Conservation (phyloP, 257 asterid genomes). For the Paulownia fortunei region DNA sequence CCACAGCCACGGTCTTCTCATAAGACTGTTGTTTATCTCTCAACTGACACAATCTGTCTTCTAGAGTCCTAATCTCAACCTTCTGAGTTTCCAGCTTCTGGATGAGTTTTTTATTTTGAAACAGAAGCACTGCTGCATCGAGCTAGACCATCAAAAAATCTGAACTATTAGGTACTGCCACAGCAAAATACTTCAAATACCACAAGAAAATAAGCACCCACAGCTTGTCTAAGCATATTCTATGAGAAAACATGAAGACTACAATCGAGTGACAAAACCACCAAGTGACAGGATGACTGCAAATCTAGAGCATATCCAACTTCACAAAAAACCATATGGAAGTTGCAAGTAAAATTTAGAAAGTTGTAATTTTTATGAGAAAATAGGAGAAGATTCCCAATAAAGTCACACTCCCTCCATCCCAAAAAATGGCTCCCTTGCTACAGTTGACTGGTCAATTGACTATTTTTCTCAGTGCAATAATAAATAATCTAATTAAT, state of each 20-base stretch:
- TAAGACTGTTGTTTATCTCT: slow-evolving; percentile 57
- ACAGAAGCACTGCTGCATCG: slow-evolving; percentile 70
- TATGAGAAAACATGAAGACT: neutral
- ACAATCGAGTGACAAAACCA: neutral
- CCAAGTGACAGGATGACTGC: neutral
- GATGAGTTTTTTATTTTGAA: slow-evolving; percentile 76
- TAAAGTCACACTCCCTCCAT: too few relatives aligned
- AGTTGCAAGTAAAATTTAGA: neutral
- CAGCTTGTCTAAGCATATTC: neutral
- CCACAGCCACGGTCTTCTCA: slow-evolving; percentile 44
- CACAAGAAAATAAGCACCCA: neutral
- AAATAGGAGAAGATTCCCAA: neutral
- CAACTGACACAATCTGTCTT: slow-evolving; percentile 47
- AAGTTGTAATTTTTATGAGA: neutral
- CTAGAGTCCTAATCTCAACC: slow-evolving; percentile 55
- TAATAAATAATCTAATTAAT: too few relatives aligned
- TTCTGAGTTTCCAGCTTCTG: slow-evolving; percentile 79
- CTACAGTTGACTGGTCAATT: too few relatives aligned
- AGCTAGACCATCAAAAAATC: slow-evolving; percentile 56
- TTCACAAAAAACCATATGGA: neutral
- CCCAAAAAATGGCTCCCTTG: too few relatives aligned
- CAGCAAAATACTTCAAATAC: neutral
- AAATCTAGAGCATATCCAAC: neutral
- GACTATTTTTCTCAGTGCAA: too few relatives aligned
- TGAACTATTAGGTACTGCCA: neutral